Base-by-base conservation (phyloP, 2,329 filamentous ascomycete genomes). In the Diaporthe longicolla region DNA sequence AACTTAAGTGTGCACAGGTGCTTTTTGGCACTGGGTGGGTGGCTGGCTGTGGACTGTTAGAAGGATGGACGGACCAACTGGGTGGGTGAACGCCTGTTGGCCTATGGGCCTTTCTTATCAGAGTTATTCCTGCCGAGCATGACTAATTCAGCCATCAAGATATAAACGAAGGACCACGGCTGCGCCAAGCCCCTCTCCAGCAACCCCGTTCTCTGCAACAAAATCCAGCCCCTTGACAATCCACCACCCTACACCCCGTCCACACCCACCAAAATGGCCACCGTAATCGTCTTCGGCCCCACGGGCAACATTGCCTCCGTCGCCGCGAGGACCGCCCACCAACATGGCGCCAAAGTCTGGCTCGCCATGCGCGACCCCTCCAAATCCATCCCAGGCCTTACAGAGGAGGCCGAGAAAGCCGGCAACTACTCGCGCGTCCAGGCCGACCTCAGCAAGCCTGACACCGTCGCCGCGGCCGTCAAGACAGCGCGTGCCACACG, bases 201-300 rank as follows among this genome's bases (percentile, higher is more conserved):
- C 40, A 13, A 19, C 21, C 65, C 40, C 26, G 29, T 54, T 43
- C n/a, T 55, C 63, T 32, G 43, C n/a, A 11, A 32, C 54, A 69
- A 69, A 7, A 55, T 29, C 43, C n/a, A 69, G n/a, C 65, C 29
- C 3, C 21, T 15, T 55, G 1, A 45, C 32, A 29, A 29, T 9
- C n/a, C 48, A 32, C 50, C 65, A 69, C 48, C 32, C 6, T 48
- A 19, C 17, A 40, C 9, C 15, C 35, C 50, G 17, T 55, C 50
- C 1, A 55, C 29, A 0, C 15, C 68, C 69, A 69, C 73, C 43
- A 76, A 74, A 26, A 65, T 85, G 19, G 45, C 70, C 37, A 71
- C 70, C 21, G 70, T 71, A 17, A 84, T 89, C 71, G 79, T 89
- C 69, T 89, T 89, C 75, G 87, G 87, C 37, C 82, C 87, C 24